Base-by-base conservation (phyloP, 2,329 filamentous ascomycete species). In the Huntiella abstrusa region DNA sequence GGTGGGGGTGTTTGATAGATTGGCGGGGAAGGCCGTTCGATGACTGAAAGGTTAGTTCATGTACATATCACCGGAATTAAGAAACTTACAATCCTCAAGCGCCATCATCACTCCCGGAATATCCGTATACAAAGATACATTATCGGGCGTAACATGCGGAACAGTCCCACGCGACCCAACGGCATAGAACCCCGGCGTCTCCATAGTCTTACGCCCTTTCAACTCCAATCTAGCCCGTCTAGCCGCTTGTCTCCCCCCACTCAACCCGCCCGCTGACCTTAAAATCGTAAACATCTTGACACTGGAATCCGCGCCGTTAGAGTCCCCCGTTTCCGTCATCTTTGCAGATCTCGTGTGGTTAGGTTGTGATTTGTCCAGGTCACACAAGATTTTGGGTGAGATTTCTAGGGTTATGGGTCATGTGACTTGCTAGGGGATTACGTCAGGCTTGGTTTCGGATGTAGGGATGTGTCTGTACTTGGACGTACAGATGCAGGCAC, bases 141-240 rank as follows among this genome's bases (percentile, higher is more conserved):
- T 81, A 65, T 98, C 91, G 35, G 86, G 87, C 3, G 87, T 83
- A 52, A 98, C 64, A 63, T 98, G 91, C 44, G 91, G 86, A 33
- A 96, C 67, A 1, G 74, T 75, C 16, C 91, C 91, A 55, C 91
- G 74, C 33, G 91, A 95, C 3, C 83, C 82, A 53, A 82, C 68
- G 43, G 76, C 79, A 49, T 94, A 65, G 60, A 81, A 93, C 58
- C 82, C 80, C 38, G 91, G 91, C 28, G 91, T 98, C 15, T 81
- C 66, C 52, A 95, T 69, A n/a, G 70, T 62, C 51, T 69, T 73
- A 49, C 82, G 70, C 37, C 62, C 75, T 55, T 60, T 67, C 4
- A 91, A 59, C 4, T 68, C 63, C 17, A 96, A 62, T 45, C 66
- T 69, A 3, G 83, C 86, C 6, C 88, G 63, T 45, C 86, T 73